These are phyloP conservation scores for Taphrina pruni DNA, from an alignment of 1,139 yeast genomes.

Conservation along the genomic window DNA sequence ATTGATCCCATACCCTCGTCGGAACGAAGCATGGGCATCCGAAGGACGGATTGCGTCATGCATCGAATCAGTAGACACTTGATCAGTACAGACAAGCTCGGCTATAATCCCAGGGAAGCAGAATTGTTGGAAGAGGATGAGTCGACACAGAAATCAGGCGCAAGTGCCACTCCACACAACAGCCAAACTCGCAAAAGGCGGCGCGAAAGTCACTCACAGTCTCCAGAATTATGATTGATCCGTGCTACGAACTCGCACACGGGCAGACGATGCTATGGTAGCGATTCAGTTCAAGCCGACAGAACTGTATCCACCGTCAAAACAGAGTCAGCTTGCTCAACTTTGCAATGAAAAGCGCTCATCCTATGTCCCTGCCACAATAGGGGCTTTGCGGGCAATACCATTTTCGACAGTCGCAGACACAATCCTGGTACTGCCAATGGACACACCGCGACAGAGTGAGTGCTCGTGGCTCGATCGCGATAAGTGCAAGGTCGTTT, in stretches of 20 bases:
- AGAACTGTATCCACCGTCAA: too few relatives aligned
- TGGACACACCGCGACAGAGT: neutral
- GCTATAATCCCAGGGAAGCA: neutral
- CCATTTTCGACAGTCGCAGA: conserved; percentile 5
- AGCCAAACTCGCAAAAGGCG: neutral
- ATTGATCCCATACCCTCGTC: conserved; percentile 28
- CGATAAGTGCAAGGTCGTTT: neutral
- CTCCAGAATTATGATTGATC: conserved; percentile 7
- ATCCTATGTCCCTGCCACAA: neutral
- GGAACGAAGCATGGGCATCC: conserved; percentile 19
- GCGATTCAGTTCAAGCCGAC: too few relatives aligned
- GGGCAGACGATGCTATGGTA: too few relatives aligned
- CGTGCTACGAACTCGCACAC: neutral
- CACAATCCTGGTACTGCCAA: neutral
- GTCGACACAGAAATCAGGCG: neutral
- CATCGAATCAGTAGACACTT: conserved; percentile 26
- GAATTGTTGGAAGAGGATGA: neutral
- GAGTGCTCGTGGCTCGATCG: neutral
- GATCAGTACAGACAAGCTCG: conserved; percentile 15
- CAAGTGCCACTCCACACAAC: neutral
- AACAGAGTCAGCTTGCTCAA: neutral
- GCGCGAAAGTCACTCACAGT: neutral
- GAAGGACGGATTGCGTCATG: conserved; percentile 30
- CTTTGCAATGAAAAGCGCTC: neutral
- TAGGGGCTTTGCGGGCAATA: conserved; percentile 8